Evolutionary conservation across 306 rosid genomes (phyloP), one percentile per base, ranked within the genome.

Genomic region (Casuarina glauca): DNA sequence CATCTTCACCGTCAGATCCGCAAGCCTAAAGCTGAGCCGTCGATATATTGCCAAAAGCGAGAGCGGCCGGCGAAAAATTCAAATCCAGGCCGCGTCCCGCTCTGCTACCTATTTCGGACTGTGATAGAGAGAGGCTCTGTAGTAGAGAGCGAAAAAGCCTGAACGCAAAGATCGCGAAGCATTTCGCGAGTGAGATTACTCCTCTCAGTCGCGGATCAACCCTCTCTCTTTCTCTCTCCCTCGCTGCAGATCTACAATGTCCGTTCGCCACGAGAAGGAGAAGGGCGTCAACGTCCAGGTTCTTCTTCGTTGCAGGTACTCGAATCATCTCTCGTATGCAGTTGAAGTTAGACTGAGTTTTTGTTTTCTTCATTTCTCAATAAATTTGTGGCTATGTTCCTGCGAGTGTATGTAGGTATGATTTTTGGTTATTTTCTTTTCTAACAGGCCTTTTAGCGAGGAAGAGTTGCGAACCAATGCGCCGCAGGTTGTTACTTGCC

Each of bases 211-310:
- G 43, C 79, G 50, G 91, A 90, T 85, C 96, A 62, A 55, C 9
- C 45, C n/a, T 48, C 13, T 11, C 61, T 79, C 62, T 11, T 53
- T 79, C 62, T 32, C 76, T 74, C 51, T 81, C 67, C 57, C 82
- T 57, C 73, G 52, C 70, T 11, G 44, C 58, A 51, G 67, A 42
- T 79, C 66, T 63, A 82, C 76, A 82, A 94, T 94, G 98, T 87
- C 98, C 19, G 83, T 84, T 41, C 96, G 96, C 63, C 93, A 86
- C 58, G 98, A 88, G 83, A 94, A 90, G 76, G 98, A 94, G 86
- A 94, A 94, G 76, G 98, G 98, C 20, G 98, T 94, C 50, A 94
- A 94, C 70, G 98, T 94, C 78, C 98, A 94, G 75, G 98, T 94
- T 52, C 98, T 94, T 68, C 97, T 94, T 45, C 96, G 97, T 52